These are phyloP conservation scores for Auricularia cornea DNA, from an alignment of 768 basidiomycete species.

Conservation along the genomic window DNA sequence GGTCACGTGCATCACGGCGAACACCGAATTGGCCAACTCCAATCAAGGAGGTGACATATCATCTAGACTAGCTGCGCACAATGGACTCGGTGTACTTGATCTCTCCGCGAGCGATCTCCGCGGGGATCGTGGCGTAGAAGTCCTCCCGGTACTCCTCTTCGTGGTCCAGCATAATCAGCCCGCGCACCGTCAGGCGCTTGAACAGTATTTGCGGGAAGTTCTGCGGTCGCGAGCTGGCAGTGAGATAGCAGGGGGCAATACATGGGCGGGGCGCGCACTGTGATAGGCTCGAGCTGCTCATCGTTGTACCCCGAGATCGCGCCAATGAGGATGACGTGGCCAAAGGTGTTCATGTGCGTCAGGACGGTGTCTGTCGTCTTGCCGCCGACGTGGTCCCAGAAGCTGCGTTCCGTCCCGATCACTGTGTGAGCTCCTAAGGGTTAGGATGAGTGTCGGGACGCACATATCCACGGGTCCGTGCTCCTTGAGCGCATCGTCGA, in stretches of 20 bases:
- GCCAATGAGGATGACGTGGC: slow-evolving; percentile 36
- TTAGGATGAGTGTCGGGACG: too few species aligned
- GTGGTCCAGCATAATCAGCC: slow-evolving; percentile 34
- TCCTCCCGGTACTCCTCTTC: slow-evolving; percentile 29
- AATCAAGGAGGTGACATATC: too few species aligned
- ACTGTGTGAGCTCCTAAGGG: too few species aligned
- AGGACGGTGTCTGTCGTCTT: slow-evolving; percentile 50
- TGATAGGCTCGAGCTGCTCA: slow-evolving; percentile 11
- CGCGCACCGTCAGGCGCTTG: slow-evolving; percentile 36
- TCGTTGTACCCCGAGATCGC: not conserved
- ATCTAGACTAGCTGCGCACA: too few species aligned
- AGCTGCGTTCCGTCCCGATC: slow-evolving; percentile 27
- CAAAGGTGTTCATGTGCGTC: slow-evolving; percentile 32
- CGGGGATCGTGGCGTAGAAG: slow-evolving; percentile 36
- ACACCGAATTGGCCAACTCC: too few species aligned
- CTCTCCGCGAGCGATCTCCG: slow-evolving; percentile 36
- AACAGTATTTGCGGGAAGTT: slow-evolving; percentile 32
- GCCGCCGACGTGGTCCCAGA: slow-evolving; percentile 55
- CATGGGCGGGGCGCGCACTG: too few species aligned
- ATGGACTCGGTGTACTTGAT: slow-evolving; percentile 41
- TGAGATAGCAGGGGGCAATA: slow-evolving; percentile 18
- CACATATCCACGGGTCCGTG: slow-evolving; percentile 29
- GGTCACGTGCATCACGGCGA: too few species aligned
- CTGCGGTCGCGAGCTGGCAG: slow-evolving; percentile 15
- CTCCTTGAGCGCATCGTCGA: slow-evolving; percentile 23